phyloP scores from a whole-genome alignment of 768 basidiomycete species.

The Crucibulum laeve region DNA sequence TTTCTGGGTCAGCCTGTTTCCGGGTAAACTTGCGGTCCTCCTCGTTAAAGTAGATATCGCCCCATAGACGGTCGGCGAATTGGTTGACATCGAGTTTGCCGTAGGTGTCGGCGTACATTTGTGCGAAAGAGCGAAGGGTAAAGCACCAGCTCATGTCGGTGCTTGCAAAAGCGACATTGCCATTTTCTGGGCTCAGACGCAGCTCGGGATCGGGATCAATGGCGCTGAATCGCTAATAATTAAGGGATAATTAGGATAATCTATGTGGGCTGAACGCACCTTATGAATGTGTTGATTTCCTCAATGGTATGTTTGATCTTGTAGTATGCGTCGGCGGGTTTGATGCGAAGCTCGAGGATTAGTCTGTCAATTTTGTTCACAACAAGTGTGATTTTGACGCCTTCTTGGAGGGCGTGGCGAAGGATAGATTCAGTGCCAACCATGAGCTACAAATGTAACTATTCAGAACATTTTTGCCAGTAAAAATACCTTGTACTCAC shows the following conservation, averaged over 20 bases:
- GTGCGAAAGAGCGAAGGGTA: slow-evolving; percentile 88
- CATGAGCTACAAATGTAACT: slow-evolving; percentile 63
- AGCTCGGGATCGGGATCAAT: slow-evolving; percentile 88
- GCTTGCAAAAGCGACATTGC: slow-evolving; percentile 96
- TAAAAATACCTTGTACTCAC: slow-evolving; percentile 39
- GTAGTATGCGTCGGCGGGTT: slow-evolving; percentile 95
- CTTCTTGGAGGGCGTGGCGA: slow-evolving; percentile 86
- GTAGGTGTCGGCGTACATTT: slow-evolving; percentile 94
- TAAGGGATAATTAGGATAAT: slow-evolving; percentile 2
- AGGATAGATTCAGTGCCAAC: slow-evolving; percentile 86
- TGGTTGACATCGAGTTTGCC: slow-evolving; percentile 78
- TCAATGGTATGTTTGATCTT: slow-evolving; percentile 99
- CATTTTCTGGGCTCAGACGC: slow-evolving; percentile 88
- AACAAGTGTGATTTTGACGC: slow-evolving; percentile 84
- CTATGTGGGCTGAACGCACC: slow-evolving; percentile 39
- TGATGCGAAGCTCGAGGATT: slow-evolving; percentile 93
- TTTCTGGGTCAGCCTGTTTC: slow-evolving; percentile 76
- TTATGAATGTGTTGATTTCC: slow-evolving; percentile 95
- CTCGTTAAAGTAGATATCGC: slow-evolving; percentile 91
- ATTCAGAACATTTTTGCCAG: slow-evolving; percentile 11
- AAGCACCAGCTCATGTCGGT: slow-evolving; percentile 99
- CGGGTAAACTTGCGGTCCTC: slow-evolving; percentile 87
- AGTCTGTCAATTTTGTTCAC: slow-evolving; percentile 98
- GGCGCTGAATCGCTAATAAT: slow-evolving; percentile 32
- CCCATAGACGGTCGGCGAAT: slow-evolving; percentile 93